Percentiles rank a stretch among this genome's conserved stretches.
Conservation (phyloP, 2,329 filamentous ascomycete genomes). For the Aspergillus sp. region DNA sequence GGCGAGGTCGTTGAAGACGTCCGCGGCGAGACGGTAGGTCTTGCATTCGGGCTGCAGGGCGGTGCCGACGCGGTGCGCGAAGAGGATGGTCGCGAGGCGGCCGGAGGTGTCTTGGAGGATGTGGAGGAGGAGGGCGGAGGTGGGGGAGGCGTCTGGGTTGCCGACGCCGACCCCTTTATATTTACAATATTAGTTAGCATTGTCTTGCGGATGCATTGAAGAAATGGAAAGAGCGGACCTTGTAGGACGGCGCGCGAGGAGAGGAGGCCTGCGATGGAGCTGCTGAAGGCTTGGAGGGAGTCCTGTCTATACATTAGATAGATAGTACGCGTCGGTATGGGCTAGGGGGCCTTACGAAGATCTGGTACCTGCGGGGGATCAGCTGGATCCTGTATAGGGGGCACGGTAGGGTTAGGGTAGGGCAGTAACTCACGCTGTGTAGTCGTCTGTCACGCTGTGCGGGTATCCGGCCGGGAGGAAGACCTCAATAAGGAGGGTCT, state of each 20-base stretch:
- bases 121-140: constrained; percentile 75
- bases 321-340: neutral
- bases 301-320: constrained; percentile 32
- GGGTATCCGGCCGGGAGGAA: constrained; percentile 89
- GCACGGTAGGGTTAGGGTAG: neutral
- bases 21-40: constrained; percentile 79
- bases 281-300: constrained; percentile 42
- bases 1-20: constrained; percentile 82
- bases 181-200: no score
- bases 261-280: constrained; percentile 54
- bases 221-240: constrained; percentile 47
- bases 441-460: constrained; percentile 80
- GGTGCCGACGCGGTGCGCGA: constrained; percentile 77
- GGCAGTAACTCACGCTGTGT: constrained; percentile 67
- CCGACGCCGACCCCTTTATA: no score
- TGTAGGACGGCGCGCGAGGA: constrained; percentile 80
- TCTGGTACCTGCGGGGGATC: constrained; percentile 41
- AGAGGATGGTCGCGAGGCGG: constrained; percentile 78
- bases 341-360: neutral
- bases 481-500: constrained; percentile 58
- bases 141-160: constrained; percentile 73
- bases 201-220: no score
- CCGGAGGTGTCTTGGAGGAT: constrained; percentile 80
- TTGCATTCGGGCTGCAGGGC: constrained; percentile 89
- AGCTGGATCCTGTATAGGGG: constrained; percentile 10